phyloP scores from a whole-genome alignment of 306 rosid genomes.

The Pterocarpus santalinus region DNA sequence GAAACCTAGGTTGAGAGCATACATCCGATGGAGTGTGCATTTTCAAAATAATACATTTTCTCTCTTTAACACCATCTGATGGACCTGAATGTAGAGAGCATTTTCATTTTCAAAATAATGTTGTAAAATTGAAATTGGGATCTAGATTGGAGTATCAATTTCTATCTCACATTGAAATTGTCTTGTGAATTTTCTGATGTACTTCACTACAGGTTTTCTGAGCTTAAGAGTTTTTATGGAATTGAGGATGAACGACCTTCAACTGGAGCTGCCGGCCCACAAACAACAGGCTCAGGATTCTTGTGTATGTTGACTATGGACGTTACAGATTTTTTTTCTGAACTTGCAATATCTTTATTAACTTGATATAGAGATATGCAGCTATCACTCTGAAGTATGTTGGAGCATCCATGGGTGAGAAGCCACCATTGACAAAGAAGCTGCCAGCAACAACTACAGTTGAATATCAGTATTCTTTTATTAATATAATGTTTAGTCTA shows the following conservation, averaged over 20 bases:
- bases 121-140: conserved; percentile 26
- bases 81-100: conserved; percentile 15
- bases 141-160: conserved; percentile 21
- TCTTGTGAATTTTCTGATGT: conserved; percentile 38
- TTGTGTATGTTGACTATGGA: conserved; percentile 66
- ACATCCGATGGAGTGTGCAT: neutral
- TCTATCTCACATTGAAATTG: neutral
- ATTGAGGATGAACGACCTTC: conserved; percentile 78
- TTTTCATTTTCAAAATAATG: conserved; percentile 22
- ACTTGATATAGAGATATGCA: conserved; percentile 55
- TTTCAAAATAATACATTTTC: neutral
- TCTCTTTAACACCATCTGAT: neutral
- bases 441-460: conserved; percentile 91
- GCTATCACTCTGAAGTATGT: conserved; percentile 88
- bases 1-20: neutral
- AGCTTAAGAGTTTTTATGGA: conserved; percentile 81
- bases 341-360: conserved; percentile 29
- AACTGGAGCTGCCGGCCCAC: conserved; percentile 69
- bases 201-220: conserved; percentile 67
- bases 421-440: conserved; percentile 77
- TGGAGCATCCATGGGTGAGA: conserved; percentile 97
- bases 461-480: conserved; percentile 17
- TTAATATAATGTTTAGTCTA: conserved; percentile 40
- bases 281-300: conserved; percentile 82
- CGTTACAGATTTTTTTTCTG: neutral